Percentiles rank a stretch among this genome's conserved stretches.
Conservation (phyloP, 1,284 basidiomycete genomes). For the Ustilago curta region DNA sequence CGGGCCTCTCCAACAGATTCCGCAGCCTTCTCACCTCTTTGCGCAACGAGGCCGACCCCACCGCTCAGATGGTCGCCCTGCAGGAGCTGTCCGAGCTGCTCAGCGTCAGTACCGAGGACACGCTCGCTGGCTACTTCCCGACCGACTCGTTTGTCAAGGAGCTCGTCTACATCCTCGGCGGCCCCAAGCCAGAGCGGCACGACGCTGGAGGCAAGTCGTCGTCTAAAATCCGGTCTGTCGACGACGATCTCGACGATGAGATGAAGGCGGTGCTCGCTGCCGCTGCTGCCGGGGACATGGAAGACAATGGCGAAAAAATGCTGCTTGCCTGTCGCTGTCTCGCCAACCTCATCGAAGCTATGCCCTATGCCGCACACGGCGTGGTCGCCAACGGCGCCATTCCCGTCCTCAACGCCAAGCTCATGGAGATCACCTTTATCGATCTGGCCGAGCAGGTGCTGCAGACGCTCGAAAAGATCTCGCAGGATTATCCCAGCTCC, state of each 20-base stretch:
- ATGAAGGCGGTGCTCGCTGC: slow-evolving; percentile 54
- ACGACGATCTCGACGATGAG: slow-evolving; percentile 47
- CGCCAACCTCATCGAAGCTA: slow-evolving; percentile 68
- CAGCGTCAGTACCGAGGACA: slow-evolving; percentile 97
- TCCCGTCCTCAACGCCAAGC: slow-evolving; percentile 63
- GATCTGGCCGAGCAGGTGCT: slow-evolving; percentile 69
- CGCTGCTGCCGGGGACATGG: slow-evolving; percentile 50
- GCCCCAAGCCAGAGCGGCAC: slow-evolving; percentile 71
- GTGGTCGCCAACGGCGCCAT: slow-evolving; percentile 64
- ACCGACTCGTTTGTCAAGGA: slow-evolving; percentile 92
- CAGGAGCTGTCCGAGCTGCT: slow-evolving; percentile 95
- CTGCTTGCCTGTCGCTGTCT: slow-evolving; percentile 68
- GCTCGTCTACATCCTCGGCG: slow-evolving; percentile 89
- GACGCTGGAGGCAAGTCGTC: slow-evolving; percentile 29
- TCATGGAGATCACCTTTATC: slow-evolving; percentile 68
- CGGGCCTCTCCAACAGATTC: slow-evolving; percentile 57
- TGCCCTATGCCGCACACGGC: slow-evolving; percentile 65
- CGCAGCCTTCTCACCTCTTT: slow-evolving; percentile 57
- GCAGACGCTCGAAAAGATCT: slow-evolving; percentile 68
- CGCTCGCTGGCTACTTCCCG: slow-evolving; percentile 91
- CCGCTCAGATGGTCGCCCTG: slow-evolving; percentile 82
- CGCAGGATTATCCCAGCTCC: slow-evolving; percentile 58
- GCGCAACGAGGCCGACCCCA: slow-evolving; percentile 71
- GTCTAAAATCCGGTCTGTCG: slow-evolving; percentile 16
- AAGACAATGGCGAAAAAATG: slow-evolving; percentile 62